Evolutionary conservation across 2,329 filamentous ascomycete species (phyloP).

Genomic region (Chrysoporthe austroafricana): DNA sequence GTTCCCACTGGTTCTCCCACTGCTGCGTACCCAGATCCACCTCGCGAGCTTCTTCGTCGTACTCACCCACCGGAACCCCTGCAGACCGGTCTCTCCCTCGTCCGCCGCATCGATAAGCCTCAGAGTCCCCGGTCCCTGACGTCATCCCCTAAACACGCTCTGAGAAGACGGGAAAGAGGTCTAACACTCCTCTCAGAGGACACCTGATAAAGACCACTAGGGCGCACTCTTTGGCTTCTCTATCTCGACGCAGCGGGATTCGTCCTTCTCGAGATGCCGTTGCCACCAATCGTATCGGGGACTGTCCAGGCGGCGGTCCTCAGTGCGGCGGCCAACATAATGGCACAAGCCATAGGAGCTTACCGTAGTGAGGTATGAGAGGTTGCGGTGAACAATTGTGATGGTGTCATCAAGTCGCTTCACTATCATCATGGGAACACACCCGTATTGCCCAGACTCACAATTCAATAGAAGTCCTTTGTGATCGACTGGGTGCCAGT

Average conservation of each 20-base stretch:
- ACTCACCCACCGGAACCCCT: too few species aligned
- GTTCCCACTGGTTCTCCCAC: neutral
- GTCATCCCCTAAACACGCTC: neutral
- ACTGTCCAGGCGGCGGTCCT: conserved; percentile 70
- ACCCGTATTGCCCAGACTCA: conserved; percentile 9
- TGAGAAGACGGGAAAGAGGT: neutral
- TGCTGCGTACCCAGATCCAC: neutral
- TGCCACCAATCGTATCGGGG: conserved; percentile 59
- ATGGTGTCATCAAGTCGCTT: neutral
- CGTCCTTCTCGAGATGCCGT: conserved; percentile 36
- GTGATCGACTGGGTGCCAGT: conserved; percentile 69
- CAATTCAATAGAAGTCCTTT: conserved; percentile 54
- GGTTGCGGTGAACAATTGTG: conserved; percentile 1
- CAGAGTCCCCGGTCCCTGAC: neutral
- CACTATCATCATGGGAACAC: neutral
- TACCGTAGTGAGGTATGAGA: conserved; percentile 56
- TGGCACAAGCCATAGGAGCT: conserved; percentile 72
- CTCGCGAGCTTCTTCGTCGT: neutral
- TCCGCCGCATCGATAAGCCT: neutral
- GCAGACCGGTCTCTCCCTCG: too few species aligned
- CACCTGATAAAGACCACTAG: neutral
- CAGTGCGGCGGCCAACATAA: conserved; percentile 69
- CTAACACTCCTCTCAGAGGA: neutral
- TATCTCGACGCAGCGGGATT: neutral
- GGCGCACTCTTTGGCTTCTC: neutral